Conservation (phyloP, 2,329 filamentous ascomycete genomes). For the Bimuria novae-zelandiae region DNA sequence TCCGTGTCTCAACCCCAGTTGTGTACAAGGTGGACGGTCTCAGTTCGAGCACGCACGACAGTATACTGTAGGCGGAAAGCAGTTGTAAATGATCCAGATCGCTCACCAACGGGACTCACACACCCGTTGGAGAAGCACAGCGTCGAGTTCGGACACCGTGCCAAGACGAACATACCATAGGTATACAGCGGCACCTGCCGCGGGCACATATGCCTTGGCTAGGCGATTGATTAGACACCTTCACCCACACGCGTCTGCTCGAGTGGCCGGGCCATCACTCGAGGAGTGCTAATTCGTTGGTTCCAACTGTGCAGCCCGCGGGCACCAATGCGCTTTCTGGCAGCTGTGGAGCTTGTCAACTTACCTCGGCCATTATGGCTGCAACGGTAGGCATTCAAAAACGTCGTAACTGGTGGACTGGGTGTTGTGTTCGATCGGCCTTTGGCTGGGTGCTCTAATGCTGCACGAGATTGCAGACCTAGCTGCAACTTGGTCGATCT, state of each 20-base stretch:
- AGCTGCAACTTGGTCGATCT: too few relatives aligned
- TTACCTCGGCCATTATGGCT: too few relatives aligned
- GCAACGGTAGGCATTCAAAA: too few relatives aligned
- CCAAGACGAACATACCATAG: background rate
- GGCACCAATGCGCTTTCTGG: background rate
- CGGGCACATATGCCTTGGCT: slow-evolving; percentile 5
- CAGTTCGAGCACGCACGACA: slow-evolving; percentile 12
- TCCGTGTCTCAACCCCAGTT: too few relatives aligned
- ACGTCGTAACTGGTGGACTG: too few relatives aligned
- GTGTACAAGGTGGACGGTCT: too few relatives aligned
- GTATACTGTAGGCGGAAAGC: slow-evolving; percentile 9
- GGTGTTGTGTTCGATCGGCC: too few relatives aligned
- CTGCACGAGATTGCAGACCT: too few relatives aligned
- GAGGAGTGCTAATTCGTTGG: slow-evolving; percentile 10
- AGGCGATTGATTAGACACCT: slow-evolving; percentile 15
- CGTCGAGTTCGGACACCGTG: slow-evolving; percentile 6
- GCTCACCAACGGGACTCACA: slow-evolving; percentile 11
- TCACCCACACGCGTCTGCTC: slow-evolving; percentile 11
- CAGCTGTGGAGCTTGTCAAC: slow-evolving; percentile 23
- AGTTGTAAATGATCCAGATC: slow-evolving; percentile 2
- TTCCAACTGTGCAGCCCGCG: slow-evolving; percentile 11
- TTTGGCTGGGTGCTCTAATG: too few relatives aligned
- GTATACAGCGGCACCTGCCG: background rate
- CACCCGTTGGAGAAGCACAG: slow-evolving; percentile 14
- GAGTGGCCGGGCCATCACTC: slow-evolving; percentile 11